A percentile compares a stretch with the other conserved stretches of the same genome.
phyloP scores from a whole-genome alignment of 2,329 filamentous ascomycete genomes.

The Talaromyces sp. region DNA sequence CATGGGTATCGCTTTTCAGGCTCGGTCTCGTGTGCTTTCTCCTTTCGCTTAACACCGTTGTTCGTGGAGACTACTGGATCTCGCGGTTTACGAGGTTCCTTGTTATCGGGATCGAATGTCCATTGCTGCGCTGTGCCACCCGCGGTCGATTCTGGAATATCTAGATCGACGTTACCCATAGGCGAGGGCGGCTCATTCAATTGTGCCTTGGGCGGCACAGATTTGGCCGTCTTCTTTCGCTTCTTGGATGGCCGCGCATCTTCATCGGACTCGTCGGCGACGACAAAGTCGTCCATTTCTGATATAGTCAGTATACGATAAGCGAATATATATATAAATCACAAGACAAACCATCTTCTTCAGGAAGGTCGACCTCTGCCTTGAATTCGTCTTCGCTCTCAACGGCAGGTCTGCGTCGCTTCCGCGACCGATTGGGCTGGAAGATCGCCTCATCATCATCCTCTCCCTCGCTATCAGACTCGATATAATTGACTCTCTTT shows the following conservation, averaged over 20 bases:
- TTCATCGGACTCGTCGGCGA: conserved; percentile 82
- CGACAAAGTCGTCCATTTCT: conserved; percentile 84
- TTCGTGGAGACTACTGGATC: conserved; percentile 31
- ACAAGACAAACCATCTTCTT: conserved; percentile 48
- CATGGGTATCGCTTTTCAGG: conserved; percentile 84
- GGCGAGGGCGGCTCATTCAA: conserved; percentile 41
- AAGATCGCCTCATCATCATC: conserved; percentile 70
- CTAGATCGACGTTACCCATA: conserved; percentile 51
- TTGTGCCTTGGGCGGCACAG: conserved; percentile 29
- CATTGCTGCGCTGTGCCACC: conserved; percentile 75
- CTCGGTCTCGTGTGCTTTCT: conserved; percentile 74
- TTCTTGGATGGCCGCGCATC: conserved; percentile 63
- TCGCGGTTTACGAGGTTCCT: conserved; percentile 48
- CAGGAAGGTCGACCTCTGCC: conserved; percentile 43
- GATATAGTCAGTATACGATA: conserved; percentile 22
- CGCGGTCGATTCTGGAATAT: conserved; percentile 49
- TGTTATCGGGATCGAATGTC: conserved; percentile 64
- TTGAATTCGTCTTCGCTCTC: conserved; percentile 68
- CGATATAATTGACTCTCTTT: conserved; percentile 68
- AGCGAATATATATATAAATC: not conserved
- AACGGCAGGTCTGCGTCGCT: conserved; percentile 59
- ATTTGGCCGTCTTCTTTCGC: conserved; percentile 59
- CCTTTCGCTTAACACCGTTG: conserved; percentile 37
- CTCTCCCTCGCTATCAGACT: conserved; percentile 70
- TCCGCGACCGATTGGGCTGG: conserved; percentile 47